Conservation (phyloP, 495 filamentous ascomycete genomes). For the Margaritispora aquatica region DNA sequence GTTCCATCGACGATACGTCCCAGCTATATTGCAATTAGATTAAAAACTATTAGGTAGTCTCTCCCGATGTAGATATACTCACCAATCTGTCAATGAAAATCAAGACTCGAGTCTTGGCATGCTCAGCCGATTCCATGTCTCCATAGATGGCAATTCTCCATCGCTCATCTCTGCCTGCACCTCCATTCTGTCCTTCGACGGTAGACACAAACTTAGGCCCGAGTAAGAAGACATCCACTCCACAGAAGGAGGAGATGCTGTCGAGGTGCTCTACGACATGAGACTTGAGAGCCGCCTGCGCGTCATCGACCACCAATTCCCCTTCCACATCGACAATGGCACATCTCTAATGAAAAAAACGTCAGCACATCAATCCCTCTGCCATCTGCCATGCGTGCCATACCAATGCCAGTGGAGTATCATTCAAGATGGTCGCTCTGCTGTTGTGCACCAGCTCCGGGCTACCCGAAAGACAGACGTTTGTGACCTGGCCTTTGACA, state of each 20-base stretch:
- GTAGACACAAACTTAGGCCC: constrained; percentile 65
- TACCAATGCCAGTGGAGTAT: constrained; percentile 84
- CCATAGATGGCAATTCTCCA: constrained; percentile 91
- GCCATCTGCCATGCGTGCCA: constrained; percentile 21
- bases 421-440: constrained; percentile 76
- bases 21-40: constrained; percentile 46
- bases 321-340: constrained; percentile 89
- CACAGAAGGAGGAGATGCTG: constrained; percentile 74
- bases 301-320: constrained; percentile 74
- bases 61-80: constrained; percentile 31
- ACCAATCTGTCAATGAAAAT: constrained; percentile 98
- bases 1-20: constrained; percentile 77
- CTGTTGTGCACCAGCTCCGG: constrained; percentile 78
- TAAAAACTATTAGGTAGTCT: not conserved
- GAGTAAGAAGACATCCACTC: constrained; percentile 92
- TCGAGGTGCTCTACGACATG: constrained; percentile 78
- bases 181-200: constrained; percentile 49
- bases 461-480: constrained; percentile 82
- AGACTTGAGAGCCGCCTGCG: constrained; percentile 55
- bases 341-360: constrained; percentile 56
- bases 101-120: constrained; percentile 91
- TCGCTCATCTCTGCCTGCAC: constrained; percentile 65
- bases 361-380: constrained; percentile 6
- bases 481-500: constrained; percentile 74
- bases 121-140: constrained; percentile 89